These are phyloP conservation scores for Aschersonia sp. DNA, from an alignment of 2,329 filamentous ascomycete species.

Conservation along the genomic window DNA sequence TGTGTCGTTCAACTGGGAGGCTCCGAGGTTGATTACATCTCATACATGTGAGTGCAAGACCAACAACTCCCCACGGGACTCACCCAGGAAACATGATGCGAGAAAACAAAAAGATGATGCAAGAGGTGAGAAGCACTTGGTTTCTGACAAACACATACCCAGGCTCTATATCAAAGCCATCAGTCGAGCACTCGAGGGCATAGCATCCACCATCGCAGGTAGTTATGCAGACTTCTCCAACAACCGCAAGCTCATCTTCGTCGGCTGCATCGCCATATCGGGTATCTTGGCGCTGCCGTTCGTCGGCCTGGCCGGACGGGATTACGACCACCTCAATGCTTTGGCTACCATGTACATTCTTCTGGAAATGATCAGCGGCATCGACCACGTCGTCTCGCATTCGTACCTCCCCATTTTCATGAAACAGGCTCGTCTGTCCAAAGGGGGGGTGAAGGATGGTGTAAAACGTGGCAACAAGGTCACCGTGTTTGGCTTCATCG, in stretches of 20 bases:
- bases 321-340: constrained; percentile 7
- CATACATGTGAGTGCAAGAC: constrained; percentile 6
- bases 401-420: constrained; percentile 10
- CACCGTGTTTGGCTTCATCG: constrained; percentile 7
- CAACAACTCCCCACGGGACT: neutral
- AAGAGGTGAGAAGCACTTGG: neutral
- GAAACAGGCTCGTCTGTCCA: constrained; percentile 6
- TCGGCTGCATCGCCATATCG: constrained; percentile 8
- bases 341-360: constrained; percentile 6
- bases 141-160: too few relatives aligned
- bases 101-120: too few relatives aligned
- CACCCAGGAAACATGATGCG: neutral
- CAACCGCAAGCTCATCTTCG: constrained; percentile 9
- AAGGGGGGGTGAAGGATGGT: constrained; percentile 1
- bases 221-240: constrained; percentile 8
- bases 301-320: constrained; percentile 5
- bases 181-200: constrained; percentile 6
- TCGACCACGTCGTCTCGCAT: constrained; percentile 7
- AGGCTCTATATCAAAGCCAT: constrained; percentile 8
- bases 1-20: constrained; percentile 8
- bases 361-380: constrained; percentile 5
- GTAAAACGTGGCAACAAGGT: constrained; percentile 6
- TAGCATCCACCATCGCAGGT: constrained; percentile 6
- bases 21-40: constrained; percentile 8
- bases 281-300: constrained; percentile 7